phyloP scores from a whole-genome alignment of 371 early-diverging fungal species.

The Nosema muscidifuracis region DNA sequence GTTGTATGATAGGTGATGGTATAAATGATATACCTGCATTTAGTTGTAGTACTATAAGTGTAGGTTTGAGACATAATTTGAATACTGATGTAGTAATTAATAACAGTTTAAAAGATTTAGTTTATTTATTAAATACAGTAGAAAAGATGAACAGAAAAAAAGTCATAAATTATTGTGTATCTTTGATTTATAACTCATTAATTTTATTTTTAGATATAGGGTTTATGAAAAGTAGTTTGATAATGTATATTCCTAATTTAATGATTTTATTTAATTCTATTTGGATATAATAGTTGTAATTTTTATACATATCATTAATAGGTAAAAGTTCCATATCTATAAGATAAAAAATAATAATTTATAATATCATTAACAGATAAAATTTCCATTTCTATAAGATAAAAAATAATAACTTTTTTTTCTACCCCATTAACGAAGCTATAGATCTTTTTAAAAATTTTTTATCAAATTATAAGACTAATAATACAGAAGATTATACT shows the following conservation, averaged over 20 bases:
- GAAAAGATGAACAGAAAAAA: not conserved
- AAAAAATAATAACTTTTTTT: too few species aligned
- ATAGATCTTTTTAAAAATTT: conserved; percentile 29
- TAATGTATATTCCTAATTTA: not conserved
- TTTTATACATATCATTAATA: too few species aligned
- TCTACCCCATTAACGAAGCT: not conserved
- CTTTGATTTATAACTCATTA: not conserved
- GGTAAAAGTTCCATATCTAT: too few species aligned
- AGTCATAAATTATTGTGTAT: not conserved
- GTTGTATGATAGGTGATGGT: conserved; percentile 17
- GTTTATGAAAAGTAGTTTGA: not conserved
- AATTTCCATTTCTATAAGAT: too few species aligned
- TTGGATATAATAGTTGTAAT: too few species aligned
- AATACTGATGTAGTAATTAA: not conserved
- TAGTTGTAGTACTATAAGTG: not conserved
- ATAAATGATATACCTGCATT: conserved; percentile 18
- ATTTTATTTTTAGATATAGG: not conserved
- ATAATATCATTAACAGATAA: too few species aligned
- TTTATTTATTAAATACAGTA: not conserved
- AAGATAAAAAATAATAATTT: too few species aligned
- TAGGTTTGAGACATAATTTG: not conserved
- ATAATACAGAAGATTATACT: conserved; percentile 2
- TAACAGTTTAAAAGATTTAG: not conserved
- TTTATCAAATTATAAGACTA: conserved; percentile 15
- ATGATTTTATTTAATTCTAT: not conserved